phyloP scores from a whole-genome alignment of 208 protist genomes.

The Leishmania turanica region DNA sequence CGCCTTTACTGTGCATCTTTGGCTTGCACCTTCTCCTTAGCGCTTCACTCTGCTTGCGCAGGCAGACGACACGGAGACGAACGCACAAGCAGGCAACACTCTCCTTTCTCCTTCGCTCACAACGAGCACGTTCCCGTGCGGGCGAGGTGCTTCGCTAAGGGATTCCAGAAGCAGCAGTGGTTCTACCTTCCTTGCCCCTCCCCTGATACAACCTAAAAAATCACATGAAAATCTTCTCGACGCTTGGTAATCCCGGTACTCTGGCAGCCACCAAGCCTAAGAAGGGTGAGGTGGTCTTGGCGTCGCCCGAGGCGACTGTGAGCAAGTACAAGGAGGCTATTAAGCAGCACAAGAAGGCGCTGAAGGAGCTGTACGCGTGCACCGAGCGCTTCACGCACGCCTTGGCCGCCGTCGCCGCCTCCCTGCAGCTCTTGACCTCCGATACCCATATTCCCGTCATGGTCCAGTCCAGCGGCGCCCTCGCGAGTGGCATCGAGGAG shows the following conservation, averaged over 20 bases:
- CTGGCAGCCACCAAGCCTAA: background rate
- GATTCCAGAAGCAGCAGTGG: background rate
- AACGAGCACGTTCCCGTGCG: background rate
- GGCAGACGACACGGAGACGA: background rate
- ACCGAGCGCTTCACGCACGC: conserved; percentile 21
- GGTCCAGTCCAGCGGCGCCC: conserved; percentile 20
- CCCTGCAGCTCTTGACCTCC: conserved; percentile 19
- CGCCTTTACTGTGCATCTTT: background rate
- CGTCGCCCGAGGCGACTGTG: conserved; percentile 1
- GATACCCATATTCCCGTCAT: conserved; percentile 18
- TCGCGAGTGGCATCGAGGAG: conserved; percentile 29
- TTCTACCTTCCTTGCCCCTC: background rate
- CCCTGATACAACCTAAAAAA: background rate
- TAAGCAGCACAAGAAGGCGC: conserved; percentile 29
- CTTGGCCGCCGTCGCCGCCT: conserved; percentile 23
- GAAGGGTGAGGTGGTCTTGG: background rate
- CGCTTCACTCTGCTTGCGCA: background rate
- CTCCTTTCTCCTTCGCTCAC: background rate
- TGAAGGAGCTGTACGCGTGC: conserved; percentile 28
- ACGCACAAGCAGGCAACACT: background rate
- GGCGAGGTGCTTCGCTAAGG: background rate
- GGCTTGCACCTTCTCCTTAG: background rate
- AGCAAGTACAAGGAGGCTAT: conserved; percentile 30
- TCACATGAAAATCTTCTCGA: conserved; percentile 9
- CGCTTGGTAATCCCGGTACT: background rate